Evolutionary conservation across 169 alveolate genomes (phyloP).

Genomic region (Plasmodium malariae): DNA sequence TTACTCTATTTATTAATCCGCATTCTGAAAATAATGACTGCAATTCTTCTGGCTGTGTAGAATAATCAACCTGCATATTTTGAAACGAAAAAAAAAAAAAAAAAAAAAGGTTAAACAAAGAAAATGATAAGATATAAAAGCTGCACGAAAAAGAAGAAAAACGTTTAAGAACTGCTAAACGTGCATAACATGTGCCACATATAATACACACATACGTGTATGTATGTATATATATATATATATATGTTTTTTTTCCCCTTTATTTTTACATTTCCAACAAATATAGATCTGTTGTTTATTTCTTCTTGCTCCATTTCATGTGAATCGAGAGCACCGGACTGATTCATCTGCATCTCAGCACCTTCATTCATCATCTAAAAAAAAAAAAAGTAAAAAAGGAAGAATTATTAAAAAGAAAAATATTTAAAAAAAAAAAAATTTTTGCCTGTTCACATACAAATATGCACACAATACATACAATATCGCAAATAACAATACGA

Average conservation of each 20-base stretch:
- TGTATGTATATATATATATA: too few relatives aligned
- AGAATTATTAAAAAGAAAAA: too few relatives aligned
- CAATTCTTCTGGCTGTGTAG: slow-evolving; percentile 92
- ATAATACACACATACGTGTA: too few relatives aligned
- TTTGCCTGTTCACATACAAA: too few relatives aligned
- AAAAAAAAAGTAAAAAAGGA: slow-evolving; percentile 1
- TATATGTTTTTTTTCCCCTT: not conserved
- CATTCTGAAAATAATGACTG: slow-evolving; percentile 93
- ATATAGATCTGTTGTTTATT: slow-evolving; percentile 84
- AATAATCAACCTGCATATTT: slow-evolving; percentile 92
- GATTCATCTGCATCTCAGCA: slow-evolving; percentile 75
- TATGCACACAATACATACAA: too few relatives aligned
- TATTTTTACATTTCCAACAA: slow-evolving; percentile 85
- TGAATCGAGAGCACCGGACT: slow-evolving; percentile 40
- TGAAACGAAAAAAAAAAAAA: slow-evolving; percentile 47
- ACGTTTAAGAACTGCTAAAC: too few relatives aligned
- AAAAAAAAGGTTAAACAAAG: not conserved
- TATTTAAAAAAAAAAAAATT: too few relatives aligned
- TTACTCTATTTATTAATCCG: slow-evolving; percentile 92
- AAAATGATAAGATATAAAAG: not conserved
- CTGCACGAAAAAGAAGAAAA: not conserved
- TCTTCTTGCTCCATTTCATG: slow-evolving; percentile 82
- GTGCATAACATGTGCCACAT: too few relatives aligned
- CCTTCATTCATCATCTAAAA: slow-evolving; percentile 76
- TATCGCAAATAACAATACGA: too few relatives aligned